Evolutionary conservation across 164 flowering plant species (phyloP).

Genomic region (Santalum album): DNA sequence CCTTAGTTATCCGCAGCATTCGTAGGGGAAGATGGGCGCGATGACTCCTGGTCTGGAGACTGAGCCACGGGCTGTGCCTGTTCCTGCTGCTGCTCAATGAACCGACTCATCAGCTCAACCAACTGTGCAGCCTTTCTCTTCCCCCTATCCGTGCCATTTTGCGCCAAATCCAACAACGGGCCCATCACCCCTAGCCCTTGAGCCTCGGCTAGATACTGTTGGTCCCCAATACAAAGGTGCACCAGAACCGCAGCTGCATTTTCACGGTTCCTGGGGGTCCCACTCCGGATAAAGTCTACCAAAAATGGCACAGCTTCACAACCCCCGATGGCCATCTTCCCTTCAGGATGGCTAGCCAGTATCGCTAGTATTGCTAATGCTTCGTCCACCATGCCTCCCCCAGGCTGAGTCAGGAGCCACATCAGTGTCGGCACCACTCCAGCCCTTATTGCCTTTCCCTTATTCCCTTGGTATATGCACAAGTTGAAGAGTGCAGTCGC

Average conservation of each 20-base stretch:
- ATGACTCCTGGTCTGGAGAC: too few relatives aligned
- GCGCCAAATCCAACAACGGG: slow-evolving; percentile 52
- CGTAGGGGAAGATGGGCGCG: too few relatives aligned
- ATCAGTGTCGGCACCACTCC: slow-evolving; percentile 70
- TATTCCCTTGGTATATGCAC: slow-evolving; percentile 93
- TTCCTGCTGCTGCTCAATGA: slow-evolving; percentile 50
- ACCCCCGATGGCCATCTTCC: slow-evolving; percentile 63
- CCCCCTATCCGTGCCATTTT: slow-evolving; percentile 81
- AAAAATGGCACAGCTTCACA: slow-evolving; percentile 73
- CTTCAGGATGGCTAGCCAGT: slow-evolving; percentile 78
- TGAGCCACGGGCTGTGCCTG: slow-evolving; percentile 23
- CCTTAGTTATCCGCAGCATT: slow-evolving; percentile 22
- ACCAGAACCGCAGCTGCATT: slow-evolving; percentile 92
- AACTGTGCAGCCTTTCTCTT: slow-evolving; percentile 77
- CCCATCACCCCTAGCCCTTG: slow-evolving; percentile 59
- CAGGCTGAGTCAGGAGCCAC: slow-evolving; percentile 71
- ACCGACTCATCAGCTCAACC: slow-evolving; percentile 62
- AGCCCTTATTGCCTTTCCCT: slow-evolving; percentile 80
- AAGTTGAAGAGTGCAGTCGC: slow-evolving; percentile 94
- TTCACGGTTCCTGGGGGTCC: slow-evolving; percentile 84
- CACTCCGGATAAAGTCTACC: slow-evolving; percentile 71
- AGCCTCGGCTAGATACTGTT: slow-evolving; percentile 46
- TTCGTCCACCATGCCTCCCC: slow-evolving; percentile 83
- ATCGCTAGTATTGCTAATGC: slow-evolving; percentile 83
- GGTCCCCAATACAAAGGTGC: slow-evolving; percentile 64